Conservation (phyloP, 768 basidiomycete genomes). For the Sporobolomyces roseus region DNA sequence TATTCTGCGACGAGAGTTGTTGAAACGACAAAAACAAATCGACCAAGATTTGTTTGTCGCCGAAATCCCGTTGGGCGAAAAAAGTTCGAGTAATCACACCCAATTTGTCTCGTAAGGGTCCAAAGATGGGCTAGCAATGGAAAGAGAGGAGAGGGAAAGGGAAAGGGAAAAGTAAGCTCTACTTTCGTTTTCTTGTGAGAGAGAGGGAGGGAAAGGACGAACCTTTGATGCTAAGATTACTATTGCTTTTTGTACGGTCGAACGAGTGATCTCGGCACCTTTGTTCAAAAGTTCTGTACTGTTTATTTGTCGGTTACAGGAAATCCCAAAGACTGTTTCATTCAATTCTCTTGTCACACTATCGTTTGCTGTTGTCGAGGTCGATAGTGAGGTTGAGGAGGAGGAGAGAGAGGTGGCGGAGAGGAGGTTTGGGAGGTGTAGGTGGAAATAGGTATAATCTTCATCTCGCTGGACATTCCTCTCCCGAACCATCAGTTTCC, state of each 20-base stretch:
- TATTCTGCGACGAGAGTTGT: neutral
- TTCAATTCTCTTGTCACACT: neutral
- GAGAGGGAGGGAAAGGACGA: slow-evolving; percentile 15
- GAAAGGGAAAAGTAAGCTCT: neutral
- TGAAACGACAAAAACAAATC: slow-evolving; percentile 71
- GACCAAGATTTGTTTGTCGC: slow-evolving; percentile 78
- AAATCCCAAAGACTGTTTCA: slow-evolving; percentile 87
- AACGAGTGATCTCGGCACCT: slow-evolving; percentile 79
- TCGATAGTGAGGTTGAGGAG: neutral
- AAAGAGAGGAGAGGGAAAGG: neutral
- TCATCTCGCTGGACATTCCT: slow-evolving; percentile 62
- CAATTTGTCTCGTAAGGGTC: slow-evolving; percentile 88
- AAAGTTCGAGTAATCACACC: slow-evolving; percentile 89
- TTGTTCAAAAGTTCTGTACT: slow-evolving; percentile 71
- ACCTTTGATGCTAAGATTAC: slow-evolving; percentile 71
- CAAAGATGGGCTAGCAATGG: slow-evolving; percentile 70
- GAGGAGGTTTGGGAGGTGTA: slow-evolving; percentile 54
- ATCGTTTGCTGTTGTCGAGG: neutral
- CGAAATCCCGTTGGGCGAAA: slow-evolving; percentile 89
- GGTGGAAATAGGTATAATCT: slow-evolving; percentile 95
- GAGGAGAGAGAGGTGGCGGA: slow-evolving; percentile 46
- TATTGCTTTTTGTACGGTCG: slow-evolving; percentile 95
- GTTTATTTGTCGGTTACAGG: slow-evolving; percentile 91
- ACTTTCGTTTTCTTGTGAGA: neutral
- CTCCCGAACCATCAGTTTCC: no score